Evolutionary conservation across 2,329 filamentous ascomycete species (phyloP).

Genomic region (Beauveria asiatica): DNA sequence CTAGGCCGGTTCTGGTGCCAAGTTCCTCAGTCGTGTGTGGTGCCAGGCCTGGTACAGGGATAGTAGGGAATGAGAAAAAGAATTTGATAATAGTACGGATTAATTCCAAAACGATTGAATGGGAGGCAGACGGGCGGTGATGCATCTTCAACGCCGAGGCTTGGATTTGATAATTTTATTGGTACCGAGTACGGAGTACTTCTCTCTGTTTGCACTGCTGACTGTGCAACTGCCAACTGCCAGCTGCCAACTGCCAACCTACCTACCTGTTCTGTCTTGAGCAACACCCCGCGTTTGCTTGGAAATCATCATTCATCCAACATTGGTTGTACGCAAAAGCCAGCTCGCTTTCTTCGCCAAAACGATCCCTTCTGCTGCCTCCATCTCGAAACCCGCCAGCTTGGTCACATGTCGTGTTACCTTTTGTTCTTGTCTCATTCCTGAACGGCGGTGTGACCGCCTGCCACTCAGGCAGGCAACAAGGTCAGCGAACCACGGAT

Average conservation of each 20-base stretch:
- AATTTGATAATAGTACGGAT: no score
- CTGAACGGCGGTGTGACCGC: slow-evolving; percentile 3
- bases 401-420: background rate
- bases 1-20: background rate
- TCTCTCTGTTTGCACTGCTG: background rate
- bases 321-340: background rate
- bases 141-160: background rate
- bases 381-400: background rate
- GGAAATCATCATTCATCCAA: no score
- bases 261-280: no score
- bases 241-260: no score
- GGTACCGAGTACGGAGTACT: no score
- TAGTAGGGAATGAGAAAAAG: no score
- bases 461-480: background rate
- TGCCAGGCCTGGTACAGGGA: background rate
- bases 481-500: background rate
- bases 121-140: background rate
- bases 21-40: background rate
- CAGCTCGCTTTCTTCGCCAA: background rate
- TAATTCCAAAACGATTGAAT: no score
- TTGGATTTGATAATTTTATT: no score
- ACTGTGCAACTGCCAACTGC: background rate
- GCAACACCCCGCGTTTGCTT: no score
- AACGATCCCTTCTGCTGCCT: background rate
- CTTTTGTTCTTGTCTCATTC: background rate